phyloP scores from a whole-genome alignment of 352 stramenopile species.

The Pythium sukuiense region DNA sequence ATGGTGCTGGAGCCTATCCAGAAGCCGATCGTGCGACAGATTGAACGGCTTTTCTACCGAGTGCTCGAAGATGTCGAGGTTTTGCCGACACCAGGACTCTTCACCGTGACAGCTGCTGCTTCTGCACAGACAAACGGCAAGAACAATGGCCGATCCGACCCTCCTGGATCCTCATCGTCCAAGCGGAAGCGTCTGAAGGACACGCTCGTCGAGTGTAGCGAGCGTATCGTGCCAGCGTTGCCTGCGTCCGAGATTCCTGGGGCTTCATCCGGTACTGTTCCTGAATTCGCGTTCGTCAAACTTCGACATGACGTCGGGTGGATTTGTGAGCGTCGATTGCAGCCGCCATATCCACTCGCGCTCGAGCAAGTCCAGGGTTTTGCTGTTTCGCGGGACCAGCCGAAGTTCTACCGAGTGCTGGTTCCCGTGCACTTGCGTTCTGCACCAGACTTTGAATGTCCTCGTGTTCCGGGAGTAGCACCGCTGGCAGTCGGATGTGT shows the following conservation, averaged over 20 bases:
- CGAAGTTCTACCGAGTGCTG: slow-evolving; percentile 78
- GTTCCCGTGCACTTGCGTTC: slow-evolving; percentile 67
- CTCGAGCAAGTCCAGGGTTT: slow-evolving; percentile 74
- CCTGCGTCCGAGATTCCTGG: slow-evolving; percentile 10
- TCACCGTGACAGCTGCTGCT: slow-evolving; percentile 13
- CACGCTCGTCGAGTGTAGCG: slow-evolving; percentile 78
- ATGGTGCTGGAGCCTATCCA: slow-evolving; percentile 69
- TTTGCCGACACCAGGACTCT: slow-evolving; percentile 49
- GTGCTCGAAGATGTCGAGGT: slow-evolving; percentile 70
- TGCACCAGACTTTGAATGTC: slow-evolving; percentile 76
- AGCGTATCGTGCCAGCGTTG: slow-evolving; percentile 56
- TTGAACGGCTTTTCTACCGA: slow-evolving; percentile 78
- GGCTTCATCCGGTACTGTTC: slow-evolving; percentile 9
- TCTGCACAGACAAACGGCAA: slow-evolving; percentile 2
- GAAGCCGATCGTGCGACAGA: slow-evolving; percentile 58
- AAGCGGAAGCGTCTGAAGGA: slow-evolving; percentile 64
- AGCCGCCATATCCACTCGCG: slow-evolving; percentile 46
- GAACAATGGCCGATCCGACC: slow-evolving; percentile 3
- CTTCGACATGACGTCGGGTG: slow-evolving; percentile 78
- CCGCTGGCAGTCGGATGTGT: slow-evolving; percentile 67
- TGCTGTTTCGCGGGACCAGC: slow-evolving; percentile 60
- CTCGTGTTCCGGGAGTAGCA: slow-evolving; percentile 61
- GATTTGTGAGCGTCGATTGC: slow-evolving; percentile 67
- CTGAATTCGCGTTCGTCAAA: slow-evolving; percentile 66
- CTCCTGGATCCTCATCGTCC: slow-evolving; percentile 27